Base-by-base conservation (phyloP, 2,329 filamentous ascomycete genomes). In the Aspergillus puulaauensis region DNA sequence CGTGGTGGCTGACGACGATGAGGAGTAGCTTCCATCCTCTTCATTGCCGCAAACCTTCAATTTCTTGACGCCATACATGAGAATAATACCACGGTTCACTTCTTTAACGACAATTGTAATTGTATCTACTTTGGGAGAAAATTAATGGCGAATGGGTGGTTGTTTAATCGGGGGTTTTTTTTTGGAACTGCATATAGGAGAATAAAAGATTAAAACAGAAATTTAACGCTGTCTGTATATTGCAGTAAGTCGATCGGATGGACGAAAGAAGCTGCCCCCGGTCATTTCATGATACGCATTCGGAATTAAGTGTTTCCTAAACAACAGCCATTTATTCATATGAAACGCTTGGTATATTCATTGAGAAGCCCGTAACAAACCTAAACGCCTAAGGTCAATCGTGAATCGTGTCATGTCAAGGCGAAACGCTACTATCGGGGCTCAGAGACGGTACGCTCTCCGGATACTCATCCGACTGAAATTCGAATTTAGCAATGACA, bases 1-100 rank as follows among this genome's bases (percentile, higher is more conserved):
- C 52, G 74, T 80, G 33, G 75, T 79, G 54, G 77, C 80, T 50
- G 77, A 79, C 55, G 79, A 80, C 46, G 79, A 81, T 12, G 78
- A 80, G 49, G 76, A 80, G 54, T 74, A 69, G 27, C 27, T 31
- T 31, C 27, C 27, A 69, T 39, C 27, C 24, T 5, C 47, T 44
- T 57, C 12, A 33, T 33, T 48, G 43, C 54, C 54, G 24, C 31
- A 51, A 58, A 55, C 35, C 55, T 37, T 59, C 37, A 51, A 45
- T 31, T 45, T 17, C 41, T 24, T 47, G 17, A 47, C 24, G 21
- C 40, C 6, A 15, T 54, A 23, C 14, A 40, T 43, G 46, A 41
- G 59, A 37, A 55, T 57, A 54, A 61, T 56, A 60, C 58, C 53
- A 52, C 37, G 21, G n/a, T 33, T 56, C 17, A 43, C 39, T 41